Conservation (phyloP, 495 filamentous ascomycete species). For the Xylona heveae region DNA sequence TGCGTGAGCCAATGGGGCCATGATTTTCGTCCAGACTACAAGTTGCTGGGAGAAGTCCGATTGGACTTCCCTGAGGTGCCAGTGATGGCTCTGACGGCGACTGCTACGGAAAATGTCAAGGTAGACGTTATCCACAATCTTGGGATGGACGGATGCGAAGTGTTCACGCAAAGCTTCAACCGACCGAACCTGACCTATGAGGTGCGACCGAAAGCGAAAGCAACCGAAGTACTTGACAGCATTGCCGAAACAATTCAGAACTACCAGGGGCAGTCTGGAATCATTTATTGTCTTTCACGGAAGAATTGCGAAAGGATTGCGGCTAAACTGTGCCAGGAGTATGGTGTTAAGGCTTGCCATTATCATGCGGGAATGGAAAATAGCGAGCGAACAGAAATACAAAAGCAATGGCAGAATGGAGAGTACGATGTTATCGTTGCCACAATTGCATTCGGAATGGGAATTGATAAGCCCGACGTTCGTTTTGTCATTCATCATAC, state of each 20-base stretch:
- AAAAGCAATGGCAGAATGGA: conserved; percentile 64
- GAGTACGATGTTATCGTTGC: conserved; percentile 76
- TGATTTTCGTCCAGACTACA: conserved; percentile 95
- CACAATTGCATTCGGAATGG: conserved; percentile 99
- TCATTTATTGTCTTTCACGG: conserved; percentile 83
- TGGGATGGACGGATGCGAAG: conserved; percentile 48
- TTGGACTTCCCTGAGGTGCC: conserved; percentile 52
- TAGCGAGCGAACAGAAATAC: conserved; percentile 39
- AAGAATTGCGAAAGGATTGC: conserved; percentile 67
- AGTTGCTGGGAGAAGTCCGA: conserved; percentile 54
- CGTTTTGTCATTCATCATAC: conserved; percentile 87
- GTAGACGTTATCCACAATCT: conserved; percentile 78
- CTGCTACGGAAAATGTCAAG: conserved; percentile 82
- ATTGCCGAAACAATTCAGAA: conserved; percentile 53
- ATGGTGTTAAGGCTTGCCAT: conserved; percentile 51
- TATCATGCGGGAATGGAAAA: conserved; percentile 68
- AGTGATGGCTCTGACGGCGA: conserved; percentile 85
- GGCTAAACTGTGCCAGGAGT: conserved; percentile 30
- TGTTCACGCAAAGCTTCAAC: conserved; percentile 85
- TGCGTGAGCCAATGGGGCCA: conserved; percentile 99
- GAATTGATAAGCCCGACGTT: conserved; percentile 91
- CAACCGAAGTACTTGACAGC: conserved; percentile 34
- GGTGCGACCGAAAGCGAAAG: conserved; percentile 35
- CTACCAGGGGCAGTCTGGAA: conserved; percentile 58
- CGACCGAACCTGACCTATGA: conserved; percentile 79